Conservation (phyloP, 1,139 yeast genomes). For the Spathaspora sp. region DNA sequence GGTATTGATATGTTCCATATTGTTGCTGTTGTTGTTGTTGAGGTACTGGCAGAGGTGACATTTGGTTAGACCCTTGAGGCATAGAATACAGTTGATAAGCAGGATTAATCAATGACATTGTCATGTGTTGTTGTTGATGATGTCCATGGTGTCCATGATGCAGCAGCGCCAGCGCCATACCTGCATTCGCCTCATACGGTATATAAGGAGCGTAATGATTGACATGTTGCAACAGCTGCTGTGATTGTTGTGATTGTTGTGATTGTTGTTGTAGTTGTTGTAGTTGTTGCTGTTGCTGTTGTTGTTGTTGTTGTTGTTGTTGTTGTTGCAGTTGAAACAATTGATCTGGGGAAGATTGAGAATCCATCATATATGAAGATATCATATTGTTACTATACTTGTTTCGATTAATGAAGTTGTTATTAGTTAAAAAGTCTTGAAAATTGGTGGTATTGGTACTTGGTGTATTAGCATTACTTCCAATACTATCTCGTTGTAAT, state of each 20-base stretch:
- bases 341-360: conserved; percentile 4
- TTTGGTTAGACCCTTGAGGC: conserved; percentile 1
- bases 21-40: conserved; percentile 7
- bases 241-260: too few species aligned
- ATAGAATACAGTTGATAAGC: conserved; percentile 1
- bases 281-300: conserved; percentile 10
- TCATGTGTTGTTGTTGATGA: conserved; percentile 6
- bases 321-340: conserved; percentile 5
- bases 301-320: conserved; percentile 7
- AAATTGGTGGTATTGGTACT: conserved; percentile 15
- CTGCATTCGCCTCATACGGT: conserved; percentile 11
- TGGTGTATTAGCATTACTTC: conserved; percentile 6
- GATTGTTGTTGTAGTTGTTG: conserved; percentile 2
- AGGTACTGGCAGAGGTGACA: conserved; percentile 4
- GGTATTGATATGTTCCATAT: conserved; percentile 3
- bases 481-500: conserved; percentile 4
- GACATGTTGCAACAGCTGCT: conserved; percentile 12
- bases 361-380: conserved; percentile 1
- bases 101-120: conserved; percentile 5
- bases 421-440: conserved; percentile 22
- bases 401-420: conserved; percentile 21
- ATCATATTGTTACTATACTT: conserved; percentile 3
- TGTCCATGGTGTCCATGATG: conserved; percentile 1
- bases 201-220: conserved; percentile 13
- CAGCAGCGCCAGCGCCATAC: conserved; percentile 5